A percentile compares a stretch with the other conserved stretches of the same genome.
Conservation (phyloP, 352 stramenopile genomes). For the Globisporangium sylvaticum region DNA sequence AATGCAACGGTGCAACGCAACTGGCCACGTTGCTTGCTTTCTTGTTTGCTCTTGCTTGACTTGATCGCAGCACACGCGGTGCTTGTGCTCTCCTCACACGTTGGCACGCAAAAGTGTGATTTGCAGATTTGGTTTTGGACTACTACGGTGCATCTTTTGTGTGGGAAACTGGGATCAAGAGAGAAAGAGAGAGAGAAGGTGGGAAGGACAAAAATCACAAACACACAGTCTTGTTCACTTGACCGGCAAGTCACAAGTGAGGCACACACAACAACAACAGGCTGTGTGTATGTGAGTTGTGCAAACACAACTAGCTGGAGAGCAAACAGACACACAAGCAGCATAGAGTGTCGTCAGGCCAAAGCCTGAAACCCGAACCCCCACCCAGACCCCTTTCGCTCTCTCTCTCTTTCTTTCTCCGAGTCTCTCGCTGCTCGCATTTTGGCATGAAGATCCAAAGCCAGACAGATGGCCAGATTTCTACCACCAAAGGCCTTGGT, state of each 20-base stretch:
- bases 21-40: not conserved
- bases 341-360: not conserved
- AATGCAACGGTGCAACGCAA: not conserved
- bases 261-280: not conserved
- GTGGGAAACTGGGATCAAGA: not conserved
- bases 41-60: not conserved
- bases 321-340: not conserved
- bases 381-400: not conserved
- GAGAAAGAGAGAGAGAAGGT: not conserved
- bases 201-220: not conserved
- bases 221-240: not conserved
- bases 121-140: not conserved
- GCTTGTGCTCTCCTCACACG: not conserved
- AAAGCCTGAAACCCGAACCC: not conserved
- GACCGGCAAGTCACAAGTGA: not conserved
- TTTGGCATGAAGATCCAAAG: not conserved
- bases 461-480: not conserved
- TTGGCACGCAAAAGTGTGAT: not conserved
- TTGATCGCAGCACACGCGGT: not conserved
- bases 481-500: not conserved
- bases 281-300: not conserved
- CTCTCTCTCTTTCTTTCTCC: too few species aligned
- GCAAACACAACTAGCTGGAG: not conserved
- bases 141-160: not conserved
- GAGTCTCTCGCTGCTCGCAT: not conserved